Evolutionary conservation across 139 green algal species (phyloP).

Genomic region (Yamagishiella unicocca): DNA sequence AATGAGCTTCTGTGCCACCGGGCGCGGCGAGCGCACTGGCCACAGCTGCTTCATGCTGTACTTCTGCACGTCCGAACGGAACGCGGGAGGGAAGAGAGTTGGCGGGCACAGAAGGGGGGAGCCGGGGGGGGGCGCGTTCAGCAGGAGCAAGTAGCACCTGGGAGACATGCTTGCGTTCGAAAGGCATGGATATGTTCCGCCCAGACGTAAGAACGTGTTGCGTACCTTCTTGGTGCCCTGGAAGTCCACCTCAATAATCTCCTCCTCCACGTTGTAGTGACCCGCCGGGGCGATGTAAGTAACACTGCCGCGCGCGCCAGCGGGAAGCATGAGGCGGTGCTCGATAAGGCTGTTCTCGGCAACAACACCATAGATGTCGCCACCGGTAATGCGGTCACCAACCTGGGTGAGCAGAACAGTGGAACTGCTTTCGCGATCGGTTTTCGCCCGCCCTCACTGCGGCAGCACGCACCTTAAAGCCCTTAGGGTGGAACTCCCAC

Average conservation of each 20-base stretch:
- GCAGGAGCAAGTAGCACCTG: too few relatives aligned
- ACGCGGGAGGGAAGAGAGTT: background rate
- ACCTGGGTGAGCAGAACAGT: constrained; percentile 63
- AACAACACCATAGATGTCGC: constrained; percentile 97
- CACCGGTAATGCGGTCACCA: constrained; percentile 92
- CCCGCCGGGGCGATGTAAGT: constrained; percentile 93
- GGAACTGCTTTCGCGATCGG: background rate
- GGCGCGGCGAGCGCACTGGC: constrained; percentile 95
- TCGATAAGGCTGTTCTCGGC: constrained; percentile 96
- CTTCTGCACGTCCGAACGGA: constrained; percentile 63
- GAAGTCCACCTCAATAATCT: constrained; percentile 99
- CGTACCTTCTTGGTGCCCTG: constrained; percentile 87
- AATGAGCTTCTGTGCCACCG: constrained; percentile 95
- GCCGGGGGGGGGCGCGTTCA: background rate
- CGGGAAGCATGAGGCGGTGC: constrained; percentile 94
- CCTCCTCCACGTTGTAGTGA: constrained; percentile 92
- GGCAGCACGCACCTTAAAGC: constrained; percentile 81
- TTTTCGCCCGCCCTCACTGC: background rate
- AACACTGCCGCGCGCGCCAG: constrained; percentile 87
- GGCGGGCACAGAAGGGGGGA: background rate
- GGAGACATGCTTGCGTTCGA: too few relatives aligned
- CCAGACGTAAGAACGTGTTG: background rate
- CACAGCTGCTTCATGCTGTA: constrained; percentile 98
- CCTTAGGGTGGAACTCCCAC: constrained; percentile 95
- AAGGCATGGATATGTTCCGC: too few relatives aligned